A percentile compares a stretch with the other conserved stretches of the same genome.
phyloP scores from a whole-genome alignment of 345 rosid genomes.

The Lenwebbia sp. region DNA sequence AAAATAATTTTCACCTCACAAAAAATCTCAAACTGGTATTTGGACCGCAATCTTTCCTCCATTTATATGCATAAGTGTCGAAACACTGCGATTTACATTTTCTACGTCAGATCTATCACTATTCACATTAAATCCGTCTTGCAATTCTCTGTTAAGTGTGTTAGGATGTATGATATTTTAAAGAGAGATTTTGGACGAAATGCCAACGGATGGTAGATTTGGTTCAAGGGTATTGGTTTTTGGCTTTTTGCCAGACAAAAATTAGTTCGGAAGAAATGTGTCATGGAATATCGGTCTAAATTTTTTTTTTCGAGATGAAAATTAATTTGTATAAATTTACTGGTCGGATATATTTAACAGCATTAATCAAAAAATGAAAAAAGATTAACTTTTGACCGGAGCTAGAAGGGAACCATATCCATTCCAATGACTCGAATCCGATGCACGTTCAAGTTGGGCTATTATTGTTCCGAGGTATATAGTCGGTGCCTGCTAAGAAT shows the following conservation, averaged over 20 bases:
- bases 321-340: too few relatives aligned
- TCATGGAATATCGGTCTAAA: neutral
- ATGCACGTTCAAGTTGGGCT: neutral
- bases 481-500: too few relatives aligned
- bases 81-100: neutral
- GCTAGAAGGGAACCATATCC: too few relatives aligned
- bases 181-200: too few relatives aligned
- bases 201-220: too few relatives aligned
- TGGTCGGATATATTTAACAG: too few relatives aligned
- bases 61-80: neutral
- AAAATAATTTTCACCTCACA: neutral
- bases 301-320: neutral
- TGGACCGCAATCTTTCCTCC: neutral
- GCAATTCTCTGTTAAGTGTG: too few relatives aligned
- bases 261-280: neutral
- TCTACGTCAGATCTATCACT: neutral
- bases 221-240: too few relatives aligned
- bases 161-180: too few relatives aligned
- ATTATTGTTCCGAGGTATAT: too few relatives aligned
- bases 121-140: neutral
- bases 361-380: neutral
- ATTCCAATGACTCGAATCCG: neutral
- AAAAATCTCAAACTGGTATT: rapidly evolving
- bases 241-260: neutral
- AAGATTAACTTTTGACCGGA: neutral